A percentile compares a stretch with the other conserved stretches of the same genome.
Evolutionary conservation across 352 stramenopile genomes (phyloP).

Genomic region (Pythium diclinum): DNA sequence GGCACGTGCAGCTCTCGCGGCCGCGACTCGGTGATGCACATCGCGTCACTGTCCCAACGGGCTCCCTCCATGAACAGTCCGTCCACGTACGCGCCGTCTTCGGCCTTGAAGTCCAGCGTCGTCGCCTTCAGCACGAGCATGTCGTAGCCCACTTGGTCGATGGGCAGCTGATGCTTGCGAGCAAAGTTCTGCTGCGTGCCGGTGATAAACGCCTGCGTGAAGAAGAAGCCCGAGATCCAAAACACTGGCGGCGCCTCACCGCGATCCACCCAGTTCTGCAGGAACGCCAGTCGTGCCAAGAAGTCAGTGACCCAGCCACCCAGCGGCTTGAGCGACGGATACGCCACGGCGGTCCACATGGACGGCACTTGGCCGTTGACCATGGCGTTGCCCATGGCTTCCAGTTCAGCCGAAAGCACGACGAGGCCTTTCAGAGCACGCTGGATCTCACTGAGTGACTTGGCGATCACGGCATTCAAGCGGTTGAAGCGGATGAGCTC

Average conservation of each 20-base stretch:
- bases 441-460: conserved; percentile 86
- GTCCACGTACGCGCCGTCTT: conserved; percentile 87
- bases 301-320: conserved; percentile 93
- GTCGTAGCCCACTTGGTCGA: conserved; percentile 90
- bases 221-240: conserved; percentile 95
- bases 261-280: conserved; percentile 81
- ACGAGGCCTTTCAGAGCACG: conserved; percentile 91
- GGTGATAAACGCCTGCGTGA: conserved; percentile 94
- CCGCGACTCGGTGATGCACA: conserved; percentile 80
- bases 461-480: conserved; percentile 70
- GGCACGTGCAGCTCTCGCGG: conserved; percentile 84
- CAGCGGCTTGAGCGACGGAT: conserved; percentile 91
- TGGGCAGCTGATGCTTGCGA: conserved; percentile 87
- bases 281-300: conserved; percentile 71
- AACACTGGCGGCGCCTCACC: conserved; percentile 79
- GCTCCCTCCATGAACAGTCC: conserved; percentile 92
- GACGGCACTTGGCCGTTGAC: conserved; percentile 88
- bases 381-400: conserved; percentile 93
- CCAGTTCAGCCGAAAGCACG: conserved; percentile 90
- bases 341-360: conserved; percentile 82
- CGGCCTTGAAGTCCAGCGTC: conserved; percentile 47
- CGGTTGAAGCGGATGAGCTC: conserved; percentile 92
- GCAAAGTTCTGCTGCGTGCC: conserved; percentile 93
- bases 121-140: conserved; percentile 72
- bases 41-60: conserved; percentile 64